Conservation (phyloP, 495 filamentous ascomycete genomes). For the Haplographium delicatum region DNA sequence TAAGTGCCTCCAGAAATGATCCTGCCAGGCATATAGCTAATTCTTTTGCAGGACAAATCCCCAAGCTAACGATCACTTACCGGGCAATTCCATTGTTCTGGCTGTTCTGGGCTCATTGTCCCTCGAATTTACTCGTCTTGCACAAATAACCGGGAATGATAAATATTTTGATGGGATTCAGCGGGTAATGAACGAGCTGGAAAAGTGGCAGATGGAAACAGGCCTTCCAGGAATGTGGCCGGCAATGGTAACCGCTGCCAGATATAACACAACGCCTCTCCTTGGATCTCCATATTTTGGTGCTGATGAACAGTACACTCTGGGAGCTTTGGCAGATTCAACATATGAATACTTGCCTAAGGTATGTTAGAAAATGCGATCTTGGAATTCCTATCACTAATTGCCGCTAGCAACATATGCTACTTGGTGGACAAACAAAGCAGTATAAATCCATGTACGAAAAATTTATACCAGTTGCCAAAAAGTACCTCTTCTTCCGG, state of each 20-base stretch:
- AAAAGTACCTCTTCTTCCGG: conserved; percentile 64
- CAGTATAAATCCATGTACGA: conserved; percentile 23
- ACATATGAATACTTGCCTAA: conserved; percentile 87
- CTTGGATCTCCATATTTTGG: conserved; percentile 12
- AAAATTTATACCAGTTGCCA: conserved; percentile 18
- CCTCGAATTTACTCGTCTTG: conserved; percentile 88
- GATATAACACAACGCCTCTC: conserved; percentile 9
- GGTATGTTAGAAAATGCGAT: conserved; percentile 1
- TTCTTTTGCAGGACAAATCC: conserved; percentile 8
- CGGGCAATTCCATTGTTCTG: conserved; percentile 9
- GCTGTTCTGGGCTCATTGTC: conserved; percentile 44
- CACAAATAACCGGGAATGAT: conserved; percentile 80
- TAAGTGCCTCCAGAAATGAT: too few relatives aligned
- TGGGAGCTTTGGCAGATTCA: conserved; percentile 48
- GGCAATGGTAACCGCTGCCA: conserved; percentile 24
- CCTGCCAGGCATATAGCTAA: not conserved
- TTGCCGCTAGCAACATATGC: conserved; percentile 20
- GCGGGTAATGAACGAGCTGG: conserved; percentile 81
- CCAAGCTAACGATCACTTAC: conserved; percentile 5
- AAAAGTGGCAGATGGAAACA: conserved; percentile 67
- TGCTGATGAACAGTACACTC: conserved; percentile 14
- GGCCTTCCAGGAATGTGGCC: conserved; percentile 86
- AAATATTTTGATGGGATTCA: conserved; percentile 95
- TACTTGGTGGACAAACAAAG: conserved; percentile 16
- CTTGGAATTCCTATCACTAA: not conserved